A percentile compares a stretch with the other conserved stretches of the same genome.
Evolutionary conservation across 768 basidiomycete species (phyloP).

Genomic region (Rhodocollybia butyracea): DNA sequence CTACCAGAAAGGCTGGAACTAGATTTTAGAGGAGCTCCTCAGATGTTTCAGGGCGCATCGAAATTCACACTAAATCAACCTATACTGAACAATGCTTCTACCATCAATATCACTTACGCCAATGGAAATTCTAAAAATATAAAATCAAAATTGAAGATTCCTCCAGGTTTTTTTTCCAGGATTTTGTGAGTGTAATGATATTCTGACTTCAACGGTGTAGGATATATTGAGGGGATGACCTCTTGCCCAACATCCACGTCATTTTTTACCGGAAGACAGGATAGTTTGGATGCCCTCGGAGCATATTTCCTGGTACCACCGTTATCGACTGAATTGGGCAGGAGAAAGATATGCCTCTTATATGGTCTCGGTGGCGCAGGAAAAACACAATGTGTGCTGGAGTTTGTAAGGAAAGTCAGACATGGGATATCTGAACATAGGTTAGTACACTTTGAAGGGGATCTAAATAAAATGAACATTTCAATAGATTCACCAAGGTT

Average conservation of each 20-base stretch:
- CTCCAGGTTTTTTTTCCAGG: no score
- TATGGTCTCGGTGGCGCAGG: constrained; percentile 5
- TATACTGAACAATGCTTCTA: no score
- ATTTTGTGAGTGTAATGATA: no score
- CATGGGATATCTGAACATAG: neutral
- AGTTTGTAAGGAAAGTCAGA: constrained; percentile 1
- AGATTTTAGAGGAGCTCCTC: no score
- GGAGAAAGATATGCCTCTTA: neutral
- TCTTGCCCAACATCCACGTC: neutral
- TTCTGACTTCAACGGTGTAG: no score
- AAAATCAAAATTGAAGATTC: no score
- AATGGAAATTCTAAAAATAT: no score
- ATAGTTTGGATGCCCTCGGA: neutral
- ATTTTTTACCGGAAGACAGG: neutral
- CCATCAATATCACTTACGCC: no score
- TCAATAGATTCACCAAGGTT: neutral
- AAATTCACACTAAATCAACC: no score
- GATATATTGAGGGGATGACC: neutral
- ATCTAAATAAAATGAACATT: neutral
- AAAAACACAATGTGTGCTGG: constrained; percentile 4
- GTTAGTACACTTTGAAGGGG: no score
- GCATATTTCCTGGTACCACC: neutral
- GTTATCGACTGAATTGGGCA: neutral
- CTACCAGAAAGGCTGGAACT: no score
- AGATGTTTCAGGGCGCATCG: no score